These are phyloP conservation scores for Aspergillus glaucus DNA, from an alignment of 2,329 filamentous ascomycete species.

Conservation along the genomic window DNA sequence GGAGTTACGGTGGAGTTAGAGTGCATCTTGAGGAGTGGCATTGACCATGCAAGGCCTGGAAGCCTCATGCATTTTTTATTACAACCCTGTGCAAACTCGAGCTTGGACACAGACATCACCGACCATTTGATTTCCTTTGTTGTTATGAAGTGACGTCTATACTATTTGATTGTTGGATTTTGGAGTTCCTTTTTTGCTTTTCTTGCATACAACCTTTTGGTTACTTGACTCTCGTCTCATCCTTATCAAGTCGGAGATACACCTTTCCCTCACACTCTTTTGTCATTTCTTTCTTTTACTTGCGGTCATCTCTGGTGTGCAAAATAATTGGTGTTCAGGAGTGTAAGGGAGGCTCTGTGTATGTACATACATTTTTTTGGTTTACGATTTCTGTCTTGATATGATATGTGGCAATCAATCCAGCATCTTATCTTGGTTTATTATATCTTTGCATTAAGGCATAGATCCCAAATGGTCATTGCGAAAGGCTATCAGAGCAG, in stretches of 20 bases:
- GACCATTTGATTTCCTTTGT: neutral
- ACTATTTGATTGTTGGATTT: neutral
- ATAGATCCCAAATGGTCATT: too few relatives aligned
- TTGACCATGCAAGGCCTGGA: neutral
- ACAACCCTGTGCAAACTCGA: neutral
- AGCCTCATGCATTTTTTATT: neutral
- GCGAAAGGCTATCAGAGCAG: too few relatives aligned
- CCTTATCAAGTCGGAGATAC: neutral
- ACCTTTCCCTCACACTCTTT: neutral
- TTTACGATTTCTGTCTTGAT: neutral
- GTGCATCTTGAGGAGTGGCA: slow-evolving; percentile 4
- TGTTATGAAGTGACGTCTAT: neutral
- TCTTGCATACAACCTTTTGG: neutral
- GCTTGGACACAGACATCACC: neutral
- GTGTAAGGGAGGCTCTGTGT: slow-evolving; percentile 3
- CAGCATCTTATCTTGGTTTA: too few relatives aligned
- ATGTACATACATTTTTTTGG: slow-evolving; percentile 7
- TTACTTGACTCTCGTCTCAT: neutral
- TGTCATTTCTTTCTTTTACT: neutral
- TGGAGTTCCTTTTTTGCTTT: neutral
- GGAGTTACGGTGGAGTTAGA: slow-evolving; percentile 6
- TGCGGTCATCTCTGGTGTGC: neutral
- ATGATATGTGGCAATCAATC: neutral
- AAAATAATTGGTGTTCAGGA: slow-evolving; percentile 3
- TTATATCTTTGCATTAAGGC: neutral